Base-by-base conservation (phyloP, 2,329 filamentous ascomycete genomes). In the Helotiales sp. region DNA sequence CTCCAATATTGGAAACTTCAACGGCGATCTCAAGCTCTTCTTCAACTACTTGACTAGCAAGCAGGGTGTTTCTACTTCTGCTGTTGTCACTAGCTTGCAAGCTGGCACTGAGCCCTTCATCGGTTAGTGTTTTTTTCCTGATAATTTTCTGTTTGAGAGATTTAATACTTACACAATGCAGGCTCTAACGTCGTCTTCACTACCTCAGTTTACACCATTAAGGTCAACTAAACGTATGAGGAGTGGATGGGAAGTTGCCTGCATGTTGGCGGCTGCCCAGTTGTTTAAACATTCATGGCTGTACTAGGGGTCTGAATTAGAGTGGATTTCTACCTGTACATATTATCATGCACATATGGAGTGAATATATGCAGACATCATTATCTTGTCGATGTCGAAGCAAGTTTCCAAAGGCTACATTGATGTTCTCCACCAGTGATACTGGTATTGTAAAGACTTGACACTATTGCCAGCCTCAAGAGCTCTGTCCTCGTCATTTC, bases 21-120 rank as follows among this genome's bases (percentile, higher is more conserved):
- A 78, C 49, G 87, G 82, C 32, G 86, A 91, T 74, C 73, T 90
- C 69, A 82, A 81, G 72, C 78, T 82, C 6, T 90, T 91, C 77
- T 78, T 87, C 70, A 81, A 78, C 15, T 89, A 89, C 75, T 79
- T 90, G 45, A 80, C 80, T 24, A 69, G 71, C 34, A 82, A 79
- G 73, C 79, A 88, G 71, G 82, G 82, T 0, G 78, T 86, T 45
- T 74, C 80, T 3, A 75, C 77, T 45, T 82, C 73, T 71, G 83
- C 88, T 79, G 86, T 85, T 71, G 73, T 89, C 69, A 80, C 82
- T 70, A 82, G 80, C 69, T 78, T 86, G 34, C 82, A 83, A 66
- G 84, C 83, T 17, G 85, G 86, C 6, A 87, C 85, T 3, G 85
- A 87, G 79, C 82, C 85, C 3, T 87, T 87, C 70, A 80, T 79